Conservation (phyloP, 495 filamentous ascomycete genomes). For the Tetracladium marchalianum region DNA sequence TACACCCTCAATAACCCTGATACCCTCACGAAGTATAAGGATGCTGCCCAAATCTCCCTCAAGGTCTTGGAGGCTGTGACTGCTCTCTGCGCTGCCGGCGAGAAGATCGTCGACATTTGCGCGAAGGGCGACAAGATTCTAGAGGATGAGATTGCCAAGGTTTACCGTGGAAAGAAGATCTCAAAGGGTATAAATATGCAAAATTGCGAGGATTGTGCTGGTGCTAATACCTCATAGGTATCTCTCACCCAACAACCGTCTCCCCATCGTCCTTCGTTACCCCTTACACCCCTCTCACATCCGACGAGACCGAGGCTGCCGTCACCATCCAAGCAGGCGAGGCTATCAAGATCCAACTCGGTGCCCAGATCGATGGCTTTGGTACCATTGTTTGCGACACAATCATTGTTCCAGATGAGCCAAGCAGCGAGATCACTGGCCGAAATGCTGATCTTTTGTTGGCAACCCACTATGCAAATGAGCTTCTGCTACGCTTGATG, state of each 20-base stretch:
- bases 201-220: background rate
- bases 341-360: slow-evolving; percentile 89
- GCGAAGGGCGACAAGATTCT: slow-evolving; percentile 91
- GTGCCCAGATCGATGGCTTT: slow-evolving; percentile 96
- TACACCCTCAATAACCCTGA: slow-evolving; percentile 94
- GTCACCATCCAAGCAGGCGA: slow-evolving; percentile 72
- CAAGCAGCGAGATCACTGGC: slow-evolving; percentile 48
- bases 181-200: slow-evolving; percentile 49
- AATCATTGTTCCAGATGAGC: slow-evolving; percentile 57
- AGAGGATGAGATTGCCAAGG: slow-evolving; percentile 86
- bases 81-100: slow-evolving; percentile 72
- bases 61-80: slow-evolving; percentile 83
- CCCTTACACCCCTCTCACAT: slow-evolving; percentile 84
- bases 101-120: slow-evolving; percentile 86
- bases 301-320: slow-evolving; percentile 76
- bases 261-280: slow-evolving; percentile 92
- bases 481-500: slow-evolving; percentile 85
- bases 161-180: slow-evolving; percentile 98
- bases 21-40: slow-evolving; percentile 98
- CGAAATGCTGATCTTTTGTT: slow-evolving; percentile 78
- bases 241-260: slow-evolving; percentile 79
- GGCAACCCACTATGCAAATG: slow-evolving; percentile 91
- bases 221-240: slow-evolving; percentile 8
- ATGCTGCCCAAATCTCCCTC: slow-evolving; percentile 85
- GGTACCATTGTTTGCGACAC: slow-evolving; percentile 95